These are phyloP conservation scores for Colletotrichum sublineola DNA, from an alignment of 2,329 filamentous ascomycete genomes.

Conservation along the genomic window DNA sequence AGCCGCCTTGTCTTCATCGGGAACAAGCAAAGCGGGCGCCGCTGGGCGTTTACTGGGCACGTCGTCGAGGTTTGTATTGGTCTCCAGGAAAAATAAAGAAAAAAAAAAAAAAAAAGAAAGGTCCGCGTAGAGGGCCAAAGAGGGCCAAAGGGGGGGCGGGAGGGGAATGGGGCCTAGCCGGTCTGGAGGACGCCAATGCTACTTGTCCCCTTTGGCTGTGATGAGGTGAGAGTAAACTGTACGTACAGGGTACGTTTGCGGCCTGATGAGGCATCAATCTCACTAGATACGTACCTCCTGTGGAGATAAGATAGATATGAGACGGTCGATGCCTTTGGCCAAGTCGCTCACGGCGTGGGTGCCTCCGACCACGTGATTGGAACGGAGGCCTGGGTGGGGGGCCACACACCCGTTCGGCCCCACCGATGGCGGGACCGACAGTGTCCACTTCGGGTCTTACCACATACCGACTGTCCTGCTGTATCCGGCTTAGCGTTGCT, in stretches of 20 bases:
- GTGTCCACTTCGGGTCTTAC: not conserved
- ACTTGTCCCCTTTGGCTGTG: too few species aligned
- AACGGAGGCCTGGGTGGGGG: not conserved
- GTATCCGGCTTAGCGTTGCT: too few species aligned
- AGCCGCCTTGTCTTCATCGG: slow-evolving; percentile 25
- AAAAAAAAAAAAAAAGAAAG: too few species aligned
- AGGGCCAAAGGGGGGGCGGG: too few species aligned
- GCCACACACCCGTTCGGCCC: slow-evolving; percentile 10
- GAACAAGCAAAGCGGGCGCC: not conserved
- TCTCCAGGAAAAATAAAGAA: too few species aligned
- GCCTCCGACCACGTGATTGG: slow-evolving; percentile 18
- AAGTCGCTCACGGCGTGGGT: slow-evolving; percentile 4
- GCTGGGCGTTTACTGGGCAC: not conserved
- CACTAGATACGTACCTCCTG: not conserved
- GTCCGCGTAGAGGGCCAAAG: too few species aligned
- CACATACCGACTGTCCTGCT: too few species aligned
- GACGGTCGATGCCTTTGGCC: not conserved
- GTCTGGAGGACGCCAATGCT: not conserved
- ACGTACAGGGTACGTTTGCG: too few species aligned
- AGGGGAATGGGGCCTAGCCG: not conserved
- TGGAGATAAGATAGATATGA: not conserved
- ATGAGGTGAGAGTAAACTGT: too few species aligned
- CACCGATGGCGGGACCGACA: not conserved
- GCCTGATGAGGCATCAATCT: not conserved
- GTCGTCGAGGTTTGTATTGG: too few species aligned